Percentiles rank a stretch among this genome's conserved stretches.
These are phyloP conservation scores for Pseudogymnoascus sp. DNA, from an alignment of 2,329 filamentous ascomycete species.

Conservation along the genomic window DNA sequence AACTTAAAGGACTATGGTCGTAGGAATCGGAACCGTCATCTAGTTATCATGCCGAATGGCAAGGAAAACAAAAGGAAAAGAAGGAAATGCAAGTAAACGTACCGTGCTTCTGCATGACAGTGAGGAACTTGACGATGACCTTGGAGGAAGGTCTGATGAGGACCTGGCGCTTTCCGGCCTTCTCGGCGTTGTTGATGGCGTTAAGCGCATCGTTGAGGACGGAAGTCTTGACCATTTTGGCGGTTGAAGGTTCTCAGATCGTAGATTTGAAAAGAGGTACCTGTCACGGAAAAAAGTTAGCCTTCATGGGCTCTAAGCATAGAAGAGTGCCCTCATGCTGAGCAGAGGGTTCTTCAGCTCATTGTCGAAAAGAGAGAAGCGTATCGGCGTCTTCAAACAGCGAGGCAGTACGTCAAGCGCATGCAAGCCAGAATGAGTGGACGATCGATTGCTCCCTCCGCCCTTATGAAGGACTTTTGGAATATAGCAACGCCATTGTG, in stretches of 20 bases:
- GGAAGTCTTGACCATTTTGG: constrained; percentile 97
- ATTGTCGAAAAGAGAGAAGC: constrained; percentile 53
- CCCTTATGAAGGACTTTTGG: constrained; percentile 28
- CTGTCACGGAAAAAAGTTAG: constrained; percentile 49
- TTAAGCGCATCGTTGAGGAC: constrained; percentile 99
- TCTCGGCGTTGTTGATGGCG: constrained; percentile 99
- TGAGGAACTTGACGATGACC: constrained; percentile 99
- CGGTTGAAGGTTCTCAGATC: constrained; percentile 78
- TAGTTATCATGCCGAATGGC: constrained; percentile 99
- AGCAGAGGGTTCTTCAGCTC: constrained; percentile 61
- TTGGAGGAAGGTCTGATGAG: constrained; percentile 97
- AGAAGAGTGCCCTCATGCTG: constrained; percentile 33
- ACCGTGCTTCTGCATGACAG: constrained; percentile 99
- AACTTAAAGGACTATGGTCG: constrained; percentile 99
- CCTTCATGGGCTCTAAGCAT: constrained; percentile 53
- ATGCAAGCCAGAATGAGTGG: constrained; percentile 22
- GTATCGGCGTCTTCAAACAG: constrained; percentile 42
- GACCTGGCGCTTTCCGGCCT: constrained; percentile 98
- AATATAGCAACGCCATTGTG: constrained; percentile 4
- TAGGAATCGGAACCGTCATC: constrained; percentile 81
- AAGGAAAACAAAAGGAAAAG: constrained; percentile 13
- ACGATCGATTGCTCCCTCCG: constrained; percentile 46
- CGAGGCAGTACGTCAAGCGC: constrained; percentile 6
- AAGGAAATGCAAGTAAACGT: constrained; percentile 40
- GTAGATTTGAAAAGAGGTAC: constrained; percentile 55